phyloP scores from a whole-genome alignment of 768 basidiomycete genomes.

The Serendipita vermifera region DNA sequence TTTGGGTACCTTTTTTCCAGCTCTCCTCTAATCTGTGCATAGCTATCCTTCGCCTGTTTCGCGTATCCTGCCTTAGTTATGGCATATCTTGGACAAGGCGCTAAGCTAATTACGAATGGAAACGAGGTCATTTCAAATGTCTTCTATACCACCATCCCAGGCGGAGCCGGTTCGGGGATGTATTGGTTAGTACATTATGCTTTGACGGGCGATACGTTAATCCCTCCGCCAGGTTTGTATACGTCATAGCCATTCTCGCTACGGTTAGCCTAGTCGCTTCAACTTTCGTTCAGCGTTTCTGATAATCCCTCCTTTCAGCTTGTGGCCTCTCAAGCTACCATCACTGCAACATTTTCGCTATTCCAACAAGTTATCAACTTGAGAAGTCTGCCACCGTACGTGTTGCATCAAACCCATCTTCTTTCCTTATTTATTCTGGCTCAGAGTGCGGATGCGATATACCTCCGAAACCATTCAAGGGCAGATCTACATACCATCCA shows the following conservation, averaged over 20 bases:
- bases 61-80: conserved; percentile 50
- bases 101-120: conserved; percentile 42
- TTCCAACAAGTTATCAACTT: conserved; percentile 53
- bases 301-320: conserved; percentile 27
- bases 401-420: not conserved
- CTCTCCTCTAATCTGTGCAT: conserved; percentile 23
- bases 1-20: not conserved
- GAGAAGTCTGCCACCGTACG: conserved; percentile 40
- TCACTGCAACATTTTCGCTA: conserved; percentile 41
- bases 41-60: conserved; percentile 33
- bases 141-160: conserved; percentile 56
- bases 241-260: conserved; percentile 49
- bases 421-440: not conserved
- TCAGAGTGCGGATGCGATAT: conserved; percentile 38
- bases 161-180: conserved; percentile 35
- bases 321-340: conserved; percentile 54
- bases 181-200: conserved; percentile 38
- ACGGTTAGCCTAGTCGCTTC: too few relatives aligned
- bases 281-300: not conserved
- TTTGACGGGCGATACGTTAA: not conserved
- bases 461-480: conserved; percentile 50
- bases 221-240: conserved; percentile 36
- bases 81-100: conserved; percentile 61
- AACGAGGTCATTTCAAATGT: conserved; percentile 38
- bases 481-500: conserved; percentile 51